These are phyloP conservation scores for Macrolepiota dolichaula DNA, from an alignment of 768 basidiomycete species.

Conservation along the genomic window DNA sequence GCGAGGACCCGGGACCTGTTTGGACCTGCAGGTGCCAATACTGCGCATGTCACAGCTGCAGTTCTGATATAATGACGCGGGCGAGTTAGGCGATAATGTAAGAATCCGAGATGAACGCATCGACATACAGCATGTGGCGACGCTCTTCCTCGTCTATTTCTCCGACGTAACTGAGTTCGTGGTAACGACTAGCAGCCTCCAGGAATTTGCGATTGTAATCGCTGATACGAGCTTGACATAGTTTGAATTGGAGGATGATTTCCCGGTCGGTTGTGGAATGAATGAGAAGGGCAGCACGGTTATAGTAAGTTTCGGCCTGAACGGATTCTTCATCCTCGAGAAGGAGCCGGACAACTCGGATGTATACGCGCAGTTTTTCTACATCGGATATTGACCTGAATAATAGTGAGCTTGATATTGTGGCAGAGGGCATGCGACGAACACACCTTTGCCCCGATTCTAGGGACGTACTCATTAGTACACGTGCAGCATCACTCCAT, in stretches of 20 bases:
- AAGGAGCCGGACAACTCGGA: conserved; percentile 90
- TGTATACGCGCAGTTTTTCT: conserved; percentile 87
- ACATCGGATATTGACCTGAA: conserved; percentile 65
- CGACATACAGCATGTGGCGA: conserved; percentile 79
- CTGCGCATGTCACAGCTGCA: conserved; percentile 93
- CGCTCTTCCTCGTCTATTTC: conserved; percentile 95
- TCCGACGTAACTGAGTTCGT: conserved; percentile 88
- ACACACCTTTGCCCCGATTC: conserved; percentile 84
- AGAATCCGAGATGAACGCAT: neutral
- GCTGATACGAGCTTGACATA: conserved; percentile 91
- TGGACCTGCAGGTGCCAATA: conserved; percentile 95
- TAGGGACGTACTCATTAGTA: conserved; percentile 88
- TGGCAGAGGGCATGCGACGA: conserved; percentile 1
- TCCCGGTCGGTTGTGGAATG: conserved; percentile 78
- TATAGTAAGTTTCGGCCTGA: conserved; percentile 97
- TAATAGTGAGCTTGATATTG: conserved; percentile 4
- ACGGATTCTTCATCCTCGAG: conserved; percentile 97
- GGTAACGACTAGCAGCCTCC: conserved; percentile 91
- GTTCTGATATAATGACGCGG: conserved; percentile 45
- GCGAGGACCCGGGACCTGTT: conserved; percentile 92
- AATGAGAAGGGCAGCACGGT: conserved; percentile 88
- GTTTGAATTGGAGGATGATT: conserved; percentile 80
- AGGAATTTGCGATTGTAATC: conserved; percentile 91
- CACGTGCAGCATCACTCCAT: conserved; percentile 89
- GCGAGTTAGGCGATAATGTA: neutral